A percentile compares a stretch with the other conserved stretches of the same genome.
Conservation (phyloP, 106 monocot species). For the Platanthera guangdongensis region DNA sequence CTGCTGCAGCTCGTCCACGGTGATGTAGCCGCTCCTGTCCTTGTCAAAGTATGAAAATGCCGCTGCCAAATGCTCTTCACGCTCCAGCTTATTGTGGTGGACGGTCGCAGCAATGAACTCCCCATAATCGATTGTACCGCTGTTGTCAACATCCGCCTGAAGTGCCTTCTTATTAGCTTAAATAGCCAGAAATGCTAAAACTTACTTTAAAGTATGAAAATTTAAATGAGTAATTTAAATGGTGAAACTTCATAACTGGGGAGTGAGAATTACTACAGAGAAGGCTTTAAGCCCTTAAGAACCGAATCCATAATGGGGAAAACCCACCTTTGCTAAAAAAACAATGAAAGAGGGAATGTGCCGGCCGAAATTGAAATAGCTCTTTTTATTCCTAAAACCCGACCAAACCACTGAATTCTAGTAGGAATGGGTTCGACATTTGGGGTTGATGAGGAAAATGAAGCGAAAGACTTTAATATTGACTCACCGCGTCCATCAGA, state of each 20-base stretch:
- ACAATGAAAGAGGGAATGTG: no score
- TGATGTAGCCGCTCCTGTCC: conserved; percentile 22
- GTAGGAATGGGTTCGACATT: neutral
- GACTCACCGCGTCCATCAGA: conserved; percentile 61
- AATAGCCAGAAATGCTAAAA: neutral
- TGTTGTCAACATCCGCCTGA: conserved; percentile 26
- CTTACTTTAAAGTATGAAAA: no score
- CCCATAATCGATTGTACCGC: conserved; percentile 22
- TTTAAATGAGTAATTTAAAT: no score
- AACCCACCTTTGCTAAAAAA: no score
- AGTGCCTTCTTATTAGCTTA: neutral
- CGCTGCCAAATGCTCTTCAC: conserved; percentile 22
- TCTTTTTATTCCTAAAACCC: no score
- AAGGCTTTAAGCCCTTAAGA: no score
- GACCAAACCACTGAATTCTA: neutral
- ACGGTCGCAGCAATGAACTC: conserved; percentile 22
- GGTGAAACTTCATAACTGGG: no score
- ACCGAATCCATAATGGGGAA: no score
- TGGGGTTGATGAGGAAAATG: no score
- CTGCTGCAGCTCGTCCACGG: conserved; percentile 23
- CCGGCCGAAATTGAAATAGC: no score
- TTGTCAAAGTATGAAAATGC: conserved; percentile 24
- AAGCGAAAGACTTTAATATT: neutral
- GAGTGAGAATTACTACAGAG: no score
- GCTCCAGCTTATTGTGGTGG: conserved; percentile 24